Base-by-base conservation (phyloP, 208 protist species). In the Acanthamoeba triangularis region DNA sequence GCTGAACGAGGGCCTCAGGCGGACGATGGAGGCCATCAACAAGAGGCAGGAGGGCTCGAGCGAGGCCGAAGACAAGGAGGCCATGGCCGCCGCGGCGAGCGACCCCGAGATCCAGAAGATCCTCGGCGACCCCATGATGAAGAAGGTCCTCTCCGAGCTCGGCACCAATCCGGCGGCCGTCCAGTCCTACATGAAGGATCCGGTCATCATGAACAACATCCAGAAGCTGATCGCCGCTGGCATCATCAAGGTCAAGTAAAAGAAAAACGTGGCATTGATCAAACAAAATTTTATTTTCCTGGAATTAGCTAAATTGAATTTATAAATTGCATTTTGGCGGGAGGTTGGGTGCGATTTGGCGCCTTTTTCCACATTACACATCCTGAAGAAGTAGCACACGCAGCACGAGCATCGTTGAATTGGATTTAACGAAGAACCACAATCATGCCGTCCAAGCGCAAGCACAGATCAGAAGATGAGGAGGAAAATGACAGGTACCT, bases 221-320 rank as follows among this genome's bases (percentile, higher is more conserved):
- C 98, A 99, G 93, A 99, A 99, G 95, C 98, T 99, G n/a, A 97
- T 99, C 87, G 98, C 98, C 6, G 99, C 98, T 72, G 99, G 99
- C 91, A 98, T 99, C 95, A 99, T 99, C 97, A 88, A 84, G 54
- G 91, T 65, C 16, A 95, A 95, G 80, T 95, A 95, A 76, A 94
- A 37, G 41, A 7, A 54, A 37, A 61, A 14, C 3, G 3, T 3
- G 23, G 2, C 1, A 20, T 37, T 1, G 5, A 85, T 30, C 20
- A 8, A 10, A 47, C 59, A n/a, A 47, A n/a, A 11, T 69, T 69
- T 69, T 13, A 1, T 33, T 69, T 69, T 69, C 63, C 23, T 65
- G 14, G 28, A 65, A 65, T 65, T 65, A 28, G 1, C 23, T 63
- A 4, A 16, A 63, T 25, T 16, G 28, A 78, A 78, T 78, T 41